Base-by-base conservation (phyloP, 768 basidiomycete genomes). In the Amyloporia xantha region DNA sequence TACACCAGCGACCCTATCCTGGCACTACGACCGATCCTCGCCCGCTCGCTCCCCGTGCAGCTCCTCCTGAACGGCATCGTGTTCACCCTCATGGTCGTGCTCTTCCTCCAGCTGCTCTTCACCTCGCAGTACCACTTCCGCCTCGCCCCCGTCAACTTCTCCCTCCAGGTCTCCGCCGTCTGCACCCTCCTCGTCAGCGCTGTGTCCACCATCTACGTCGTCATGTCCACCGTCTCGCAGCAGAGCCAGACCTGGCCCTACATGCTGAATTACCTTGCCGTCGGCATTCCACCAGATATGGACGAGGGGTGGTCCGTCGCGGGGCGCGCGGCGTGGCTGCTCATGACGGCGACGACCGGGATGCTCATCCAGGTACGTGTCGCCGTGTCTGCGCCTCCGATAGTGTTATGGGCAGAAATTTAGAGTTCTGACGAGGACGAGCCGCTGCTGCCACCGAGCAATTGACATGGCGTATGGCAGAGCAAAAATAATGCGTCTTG, bases 121-220 rank as follows among this genome's bases (percentile, higher is more conserved):
- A 97, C 96, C 5, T 86, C 86, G 0, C 91, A 95, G 62, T 97
- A 95, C 56, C 96, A 99, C 66, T 90, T 86, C 77, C 91, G 92
- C 0, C 83, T 99, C 37, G 91, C 93, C 0, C 86, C 84, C 4
- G 78, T 89, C 59, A 99, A 99, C 70, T 98, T 89, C 67, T 73
- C 82, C 46, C 79, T 97, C 26, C 96, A 98, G 64, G 63, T 98
- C 10, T 81, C 83, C 2, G 91, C 89, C 5, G 91, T 93, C 23
- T 71, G 78, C 27, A 83, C 86, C 3, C 81, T 95, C 19, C 77
- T 96, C 50, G 76, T 85, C 30, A 86, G 84, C 15, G 74, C 86
- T 48, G 76, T 84, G 39, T 86, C 89, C 7, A 89, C 86, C 1
- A 71, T 95, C 41, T 78, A 82, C 61, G 78, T 92, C 55, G 75